Percentiles rank a stretch among this genome's conserved stretches.
These are phyloP conservation scores for Adenanthera pavonina DNA, from an alignment of 306 rosid genomes.

Conservation along the genomic window DNA sequence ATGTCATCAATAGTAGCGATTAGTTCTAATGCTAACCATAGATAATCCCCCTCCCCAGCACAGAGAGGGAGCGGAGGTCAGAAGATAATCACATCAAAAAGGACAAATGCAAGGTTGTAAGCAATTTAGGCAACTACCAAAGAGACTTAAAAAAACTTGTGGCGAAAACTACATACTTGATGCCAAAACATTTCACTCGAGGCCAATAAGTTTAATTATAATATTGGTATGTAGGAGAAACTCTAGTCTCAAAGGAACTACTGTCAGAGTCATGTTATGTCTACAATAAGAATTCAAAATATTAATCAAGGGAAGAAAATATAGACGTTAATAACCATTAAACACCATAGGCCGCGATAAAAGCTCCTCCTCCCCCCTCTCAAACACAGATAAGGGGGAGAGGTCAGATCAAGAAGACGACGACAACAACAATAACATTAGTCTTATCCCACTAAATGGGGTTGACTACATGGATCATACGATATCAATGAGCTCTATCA, in stretches of 20 bases:
- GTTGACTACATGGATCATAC: too few species aligned
- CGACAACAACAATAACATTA: too few species aligned
- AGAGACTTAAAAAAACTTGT: too few species aligned
- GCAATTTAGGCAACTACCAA: too few species aligned
- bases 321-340: not conserved
- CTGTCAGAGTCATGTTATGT: not conserved
- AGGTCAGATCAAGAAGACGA: not conserved
- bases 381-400: not conserved
- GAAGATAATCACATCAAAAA: not conserved
- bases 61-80: not conserved
- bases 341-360: not conserved
- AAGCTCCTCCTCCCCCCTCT: not conserved
- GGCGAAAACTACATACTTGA: too few species aligned
- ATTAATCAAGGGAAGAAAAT: not conserved
- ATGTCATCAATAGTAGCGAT: too few species aligned
- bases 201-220: too few species aligned
- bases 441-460: too few species aligned
- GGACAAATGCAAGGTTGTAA: not conserved
- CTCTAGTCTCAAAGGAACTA: not conserved
- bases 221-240: too few species aligned
- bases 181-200: too few species aligned
- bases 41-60: not conserved
- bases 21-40: not conserved
- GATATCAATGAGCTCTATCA: too few species aligned
- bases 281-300: conserved; percentile 1